Evolutionary conservation across 2,329 filamentous ascomycete species (phyloP).

Genomic region (Pseudocercospora vitis): DNA sequence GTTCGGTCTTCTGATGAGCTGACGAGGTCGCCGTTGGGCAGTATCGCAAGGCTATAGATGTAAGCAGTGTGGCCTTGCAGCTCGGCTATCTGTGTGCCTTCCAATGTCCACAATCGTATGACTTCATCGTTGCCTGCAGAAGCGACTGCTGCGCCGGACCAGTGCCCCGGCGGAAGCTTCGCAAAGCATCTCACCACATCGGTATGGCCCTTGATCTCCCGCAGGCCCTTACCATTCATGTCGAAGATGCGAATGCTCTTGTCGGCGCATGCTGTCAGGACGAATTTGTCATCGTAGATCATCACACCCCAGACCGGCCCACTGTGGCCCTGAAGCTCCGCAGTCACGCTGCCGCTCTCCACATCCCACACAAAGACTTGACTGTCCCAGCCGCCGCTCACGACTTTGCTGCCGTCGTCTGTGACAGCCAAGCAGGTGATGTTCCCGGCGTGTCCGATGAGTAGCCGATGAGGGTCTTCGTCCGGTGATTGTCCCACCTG

Average conservation of each 20-base stretch:
- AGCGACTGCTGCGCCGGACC: constrained; percentile 86
- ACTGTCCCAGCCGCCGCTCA: constrained; percentile 93
- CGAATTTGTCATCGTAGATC: constrained; percentile 72
- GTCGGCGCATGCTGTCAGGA: constrained; percentile 84
- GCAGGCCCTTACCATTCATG: constrained; percentile 61
- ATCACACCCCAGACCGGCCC: constrained; percentile 90
- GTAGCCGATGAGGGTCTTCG: constrained; percentile 79
- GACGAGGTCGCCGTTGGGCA: constrained; percentile 83
- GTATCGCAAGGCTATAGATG: constrained; percentile 77
- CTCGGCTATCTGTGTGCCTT: constrained; percentile 72
- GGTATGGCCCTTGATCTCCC: constrained; percentile 67
- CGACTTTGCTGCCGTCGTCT: constrained; percentile 68
- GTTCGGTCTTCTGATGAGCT: constrained; percentile 96
- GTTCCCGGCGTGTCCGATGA: constrained; percentile 84
- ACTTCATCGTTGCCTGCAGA: constrained; percentile 91
- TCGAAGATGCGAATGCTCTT: constrained; percentile 83
- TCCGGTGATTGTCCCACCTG: constrained; percentile 65
- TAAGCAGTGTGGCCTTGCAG: constrained; percentile 90
- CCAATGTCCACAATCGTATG: constrained; percentile 81
- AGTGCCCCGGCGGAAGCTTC: constrained; percentile 71
- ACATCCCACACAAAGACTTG: constrained; percentile 83
- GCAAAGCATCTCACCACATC: constrained; percentile 89
- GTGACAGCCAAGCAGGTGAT: constrained; percentile 83
- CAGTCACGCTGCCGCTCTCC: constrained; percentile 78
- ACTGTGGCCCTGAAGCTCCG: constrained; percentile 72